phyloP scores from a whole-genome alignment of 108 stramenopile species.

The Cyclotella cryptica region DNA sequence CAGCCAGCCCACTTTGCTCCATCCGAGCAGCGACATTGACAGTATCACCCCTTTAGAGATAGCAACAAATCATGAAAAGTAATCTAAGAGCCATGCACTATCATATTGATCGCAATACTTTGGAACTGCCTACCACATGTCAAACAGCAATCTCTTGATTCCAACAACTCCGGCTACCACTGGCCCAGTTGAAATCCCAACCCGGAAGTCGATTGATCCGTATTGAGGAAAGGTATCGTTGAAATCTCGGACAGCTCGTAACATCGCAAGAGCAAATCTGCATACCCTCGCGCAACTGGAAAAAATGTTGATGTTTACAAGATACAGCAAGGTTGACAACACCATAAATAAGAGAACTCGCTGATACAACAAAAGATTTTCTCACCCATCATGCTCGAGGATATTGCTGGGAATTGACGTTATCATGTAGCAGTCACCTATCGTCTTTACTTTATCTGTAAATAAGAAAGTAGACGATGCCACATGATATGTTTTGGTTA shows the following conservation, averaged over 20 bases:
- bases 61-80: not conserved
- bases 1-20: slow-evolving; percentile 55
- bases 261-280: slow-evolving; percentile 60
- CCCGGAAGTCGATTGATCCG: slow-evolving; percentile 42
- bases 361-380: not conserved
- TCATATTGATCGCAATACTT: not conserved
- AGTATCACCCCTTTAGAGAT: slow-evolving; percentile 19
- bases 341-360: not conserved
- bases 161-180: slow-evolving; percentile 68
- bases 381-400: slow-evolving; percentile 47
- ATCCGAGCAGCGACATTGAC: slow-evolving; percentile 64
- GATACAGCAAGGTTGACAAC: not conserved
- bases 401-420: slow-evolving; percentile 49
- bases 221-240: slow-evolving; percentile 35
- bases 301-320: not conserved
- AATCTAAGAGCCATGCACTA: not conserved
- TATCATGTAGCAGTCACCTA: slow-evolving; percentile 60
- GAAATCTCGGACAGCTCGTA: slow-evolving; percentile 43
- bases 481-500: not conserved
- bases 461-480: not conserved
- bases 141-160: slow-evolving; percentile 58
- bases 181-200: slow-evolving; percentile 54
- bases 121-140: slow-evolving; percentile 54
- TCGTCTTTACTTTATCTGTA: slow-evolving; percentile 18
- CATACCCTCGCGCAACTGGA: slow-evolving; percentile 48